Percentiles rank a stretch among this genome's conserved stretches.
Evolutionary conservation across 2,329 filamentous ascomycete genomes (phyloP).

Genomic region (Calonectria pteridis): DNA sequence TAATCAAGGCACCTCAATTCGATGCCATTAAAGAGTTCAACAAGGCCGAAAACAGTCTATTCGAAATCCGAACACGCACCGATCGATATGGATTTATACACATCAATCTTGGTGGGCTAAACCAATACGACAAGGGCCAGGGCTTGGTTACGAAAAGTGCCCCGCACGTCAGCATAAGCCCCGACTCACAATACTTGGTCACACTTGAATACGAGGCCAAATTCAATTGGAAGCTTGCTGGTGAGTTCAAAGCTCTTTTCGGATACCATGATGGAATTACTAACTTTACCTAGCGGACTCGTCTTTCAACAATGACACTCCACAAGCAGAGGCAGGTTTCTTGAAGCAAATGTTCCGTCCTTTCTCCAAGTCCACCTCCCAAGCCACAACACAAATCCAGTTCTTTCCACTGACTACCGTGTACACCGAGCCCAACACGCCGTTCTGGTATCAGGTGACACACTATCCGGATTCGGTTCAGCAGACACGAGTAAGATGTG

Average conservation of each 20-base stretch:
- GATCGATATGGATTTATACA: slow-evolving; percentile 24
- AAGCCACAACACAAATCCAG: neutral
- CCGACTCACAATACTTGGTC: neutral
- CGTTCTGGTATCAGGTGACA: slow-evolving; percentile 29
- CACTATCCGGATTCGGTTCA: slow-evolving; percentile 20
- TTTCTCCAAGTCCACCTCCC: neutral
- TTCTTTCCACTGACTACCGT: slow-evolving; percentile 15
- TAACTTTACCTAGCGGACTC: neutral
- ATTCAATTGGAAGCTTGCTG: slow-evolving; percentile 28
- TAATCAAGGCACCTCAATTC: slow-evolving; percentile 58
- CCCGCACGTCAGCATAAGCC: neutral
- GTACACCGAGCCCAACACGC: slow-evolving; percentile 5
- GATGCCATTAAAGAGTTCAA: slow-evolving; percentile 54
- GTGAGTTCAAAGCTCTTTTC: neutral
- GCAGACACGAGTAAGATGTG: slow-evolving; percentile 24
- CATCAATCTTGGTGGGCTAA: slow-evolving; percentile 13
- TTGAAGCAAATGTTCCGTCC: neutral
- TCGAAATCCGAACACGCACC: slow-evolving; percentile 7
- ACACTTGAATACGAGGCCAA: slow-evolving; percentile 14
- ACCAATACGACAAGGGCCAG: neutral
- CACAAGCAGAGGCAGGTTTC: neutral
- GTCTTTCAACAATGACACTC: neutral
- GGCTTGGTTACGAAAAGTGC: neutral
- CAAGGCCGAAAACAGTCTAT: slow-evolving; percentile 49
- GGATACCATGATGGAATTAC: too few relatives aligned